These are phyloP conservation scores for Botrytis squamosa DNA, from an alignment of 2,329 filamentous ascomycete genomes.

Conservation along the genomic window DNA sequence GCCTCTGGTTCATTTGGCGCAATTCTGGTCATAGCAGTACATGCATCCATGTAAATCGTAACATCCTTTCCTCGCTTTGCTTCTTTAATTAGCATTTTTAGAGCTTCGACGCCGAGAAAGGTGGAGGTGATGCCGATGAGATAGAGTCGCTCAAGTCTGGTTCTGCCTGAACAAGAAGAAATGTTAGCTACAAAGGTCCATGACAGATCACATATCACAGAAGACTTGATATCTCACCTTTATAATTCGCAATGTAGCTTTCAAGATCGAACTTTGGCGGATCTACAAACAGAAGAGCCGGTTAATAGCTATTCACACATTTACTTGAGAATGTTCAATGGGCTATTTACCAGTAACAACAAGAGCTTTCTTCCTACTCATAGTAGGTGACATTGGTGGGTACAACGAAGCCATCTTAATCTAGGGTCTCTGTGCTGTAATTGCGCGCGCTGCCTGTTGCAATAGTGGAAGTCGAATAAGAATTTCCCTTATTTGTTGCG, in stretches of 20 bases:
- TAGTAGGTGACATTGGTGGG: constrained; percentile 21
- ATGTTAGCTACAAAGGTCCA: constrained; percentile 17
- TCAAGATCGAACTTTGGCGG: constrained; percentile 87
- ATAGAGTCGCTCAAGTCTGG: constrained; percentile 75
- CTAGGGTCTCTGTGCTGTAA: neutral
- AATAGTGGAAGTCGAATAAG: neutral
- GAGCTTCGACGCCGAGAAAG: constrained; percentile 73
- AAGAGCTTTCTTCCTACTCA: constrained; percentile 27
- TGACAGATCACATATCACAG: neutral
- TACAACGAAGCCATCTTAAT: constrained; percentile 4
- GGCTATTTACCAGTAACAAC: constrained; percentile 27
- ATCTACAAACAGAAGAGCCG: constrained; percentile 24
- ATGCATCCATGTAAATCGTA: constrained; percentile 66
- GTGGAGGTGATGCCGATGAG: constrained; percentile 79
- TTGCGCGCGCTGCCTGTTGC: neutral
- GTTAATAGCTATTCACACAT: constrained; percentile 16
- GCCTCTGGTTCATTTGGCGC: constrained; percentile 69
- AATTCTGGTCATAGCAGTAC: constrained; percentile 61
- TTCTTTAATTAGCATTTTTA: constrained; percentile 73
- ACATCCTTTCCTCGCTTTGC: constrained; percentile 76
- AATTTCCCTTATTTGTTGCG: neutral
- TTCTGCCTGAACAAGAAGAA: constrained; percentile 60
- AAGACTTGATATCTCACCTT: constrained; percentile 52
- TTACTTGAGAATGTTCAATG: neutral
- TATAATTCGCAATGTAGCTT: constrained; percentile 86